Conservation (phyloP, 495 filamentous ascomycete species). For the Penicillium chermesinum region DNA sequence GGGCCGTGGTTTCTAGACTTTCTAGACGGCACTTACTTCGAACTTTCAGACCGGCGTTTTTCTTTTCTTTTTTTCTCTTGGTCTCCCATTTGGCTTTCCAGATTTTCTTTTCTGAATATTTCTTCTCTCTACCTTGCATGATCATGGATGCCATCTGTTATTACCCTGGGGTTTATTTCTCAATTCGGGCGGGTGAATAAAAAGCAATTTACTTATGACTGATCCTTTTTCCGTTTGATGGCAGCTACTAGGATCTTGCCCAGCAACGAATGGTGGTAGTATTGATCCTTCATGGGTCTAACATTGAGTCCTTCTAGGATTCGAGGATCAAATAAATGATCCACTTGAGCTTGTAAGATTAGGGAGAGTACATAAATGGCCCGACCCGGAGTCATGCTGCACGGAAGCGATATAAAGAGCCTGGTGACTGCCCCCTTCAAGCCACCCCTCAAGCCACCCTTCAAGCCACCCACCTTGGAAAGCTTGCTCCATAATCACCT, state of each 20-base stretch:
- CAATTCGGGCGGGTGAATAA: constrained; percentile 15
- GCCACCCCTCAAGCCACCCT: background rate
- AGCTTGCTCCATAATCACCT: background rate
- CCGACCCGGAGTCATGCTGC: too few species aligned
- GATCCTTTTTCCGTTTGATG: background rate
- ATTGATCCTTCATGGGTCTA: too few species aligned
- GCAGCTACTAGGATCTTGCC: too few species aligned
- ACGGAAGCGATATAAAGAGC: too few species aligned
- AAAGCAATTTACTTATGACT: constrained; percentile 11
- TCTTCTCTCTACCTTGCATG: constrained; percentile 21
- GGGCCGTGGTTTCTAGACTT: constrained; percentile 44
- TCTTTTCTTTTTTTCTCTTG: too few species aligned
- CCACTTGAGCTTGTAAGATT: too few species aligned
- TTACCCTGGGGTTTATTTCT: constrained; percentile 17
- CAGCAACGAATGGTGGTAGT: too few species aligned
- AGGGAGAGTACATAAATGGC: too few species aligned
- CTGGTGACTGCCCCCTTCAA: too few species aligned
- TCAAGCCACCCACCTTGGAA: too few species aligned
- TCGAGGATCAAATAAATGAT: too few species aligned
- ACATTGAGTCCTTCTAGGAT: too few species aligned
- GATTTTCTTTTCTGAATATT: background rate
- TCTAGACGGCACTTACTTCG: constrained; percentile 15
- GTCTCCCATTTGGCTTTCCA: constrained; percentile 15
- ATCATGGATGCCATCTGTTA: constrained; percentile 19
- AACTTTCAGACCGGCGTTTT: constrained; percentile 24